Evolutionary conservation across 148 eudicot species (phyloP), one percentile per base, ranked within the genome.

Genomic region (Arctostaphylos glauca): DNA sequence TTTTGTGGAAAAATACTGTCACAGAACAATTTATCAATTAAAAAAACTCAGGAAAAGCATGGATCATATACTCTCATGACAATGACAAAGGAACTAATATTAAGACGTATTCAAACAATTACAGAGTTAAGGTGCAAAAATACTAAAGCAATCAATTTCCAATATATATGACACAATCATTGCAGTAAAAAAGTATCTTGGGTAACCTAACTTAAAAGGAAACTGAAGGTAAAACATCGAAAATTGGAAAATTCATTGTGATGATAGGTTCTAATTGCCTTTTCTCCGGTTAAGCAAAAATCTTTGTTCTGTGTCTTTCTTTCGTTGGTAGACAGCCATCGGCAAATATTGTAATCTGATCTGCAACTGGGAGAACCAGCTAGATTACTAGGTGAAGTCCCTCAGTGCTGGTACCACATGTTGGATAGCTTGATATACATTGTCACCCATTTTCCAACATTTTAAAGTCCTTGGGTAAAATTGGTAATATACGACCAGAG

Each of bases 1-100:
- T 76, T 86, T 55, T 41, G 90, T 84, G 48, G 84, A 89, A 83
- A 95, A 95, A 91, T 91, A 92, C 98, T 95, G 93, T 81, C 67
- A 62, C 3, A 81, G 4, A 59, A 73, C 48, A 44, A 60, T 9
- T 54, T 10, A 46, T 74, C 43, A 66, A 52, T 59, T 97, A n/a
- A 64, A 83, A 77, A 81, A 77, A 4, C 41, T 18, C 75, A 80
- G 53, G 18, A 82, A 19, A 73, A 41, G 23, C 44, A 62, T 93
- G 92, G 25, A 19, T 81, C 62, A 14, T 18, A 14, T 18, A 12
- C 13, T 64, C 21, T 16, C n/a, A 47, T 31, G 19, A 73, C 52
- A 19, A 53, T 48, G 80, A 67, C 52, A 80, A 49, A 75, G 60
- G 14, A 77, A 66, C n/a, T 18, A n/a, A 49, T 19, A 52, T n/a